phyloP scores from a whole-genome alignment of 2,329 filamentous ascomycete species.

The Orbilia javanica region DNA sequence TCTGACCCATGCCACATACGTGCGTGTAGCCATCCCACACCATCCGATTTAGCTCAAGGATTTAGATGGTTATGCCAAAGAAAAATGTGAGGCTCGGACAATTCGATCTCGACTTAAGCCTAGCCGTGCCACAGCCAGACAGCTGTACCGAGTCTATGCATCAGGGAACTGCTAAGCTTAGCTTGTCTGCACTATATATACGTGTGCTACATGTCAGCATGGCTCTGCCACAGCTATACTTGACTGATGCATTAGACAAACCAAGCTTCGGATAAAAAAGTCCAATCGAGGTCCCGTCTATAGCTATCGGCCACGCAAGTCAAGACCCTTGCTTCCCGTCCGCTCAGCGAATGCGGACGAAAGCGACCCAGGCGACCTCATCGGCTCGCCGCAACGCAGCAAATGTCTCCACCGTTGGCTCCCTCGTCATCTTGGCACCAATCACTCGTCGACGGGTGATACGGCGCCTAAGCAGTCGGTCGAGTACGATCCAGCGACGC shows the following conservation, averaged over 20 bases:
- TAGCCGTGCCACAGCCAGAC: not conserved
- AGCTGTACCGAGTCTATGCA: not conserved
- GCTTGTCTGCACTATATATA: not conserved
- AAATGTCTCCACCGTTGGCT: constrained; percentile 2
- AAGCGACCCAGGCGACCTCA: constrained; percentile 13
- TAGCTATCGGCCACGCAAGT: not conserved
- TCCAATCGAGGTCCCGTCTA: not conserved
- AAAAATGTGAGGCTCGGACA: not conserved
- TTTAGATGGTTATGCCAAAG: not conserved
- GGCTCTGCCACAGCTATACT: constrained; percentile 1
- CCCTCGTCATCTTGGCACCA: constrained; percentile 22
- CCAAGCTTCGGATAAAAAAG: not conserved
- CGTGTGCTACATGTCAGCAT: not conserved
- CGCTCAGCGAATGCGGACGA: not conserved
- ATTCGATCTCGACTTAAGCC: not conserved
- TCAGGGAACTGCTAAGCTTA: not conserved
- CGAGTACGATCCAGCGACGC: constrained; percentile 17
- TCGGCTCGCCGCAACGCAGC: constrained; percentile 24
- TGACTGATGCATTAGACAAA: not conserved
- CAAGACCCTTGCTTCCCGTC: not conserved
- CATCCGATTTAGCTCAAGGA: not conserved
- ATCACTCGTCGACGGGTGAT: constrained; percentile 14
- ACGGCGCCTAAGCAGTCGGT: constrained; percentile 17
- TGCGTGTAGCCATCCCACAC: too few species aligned
- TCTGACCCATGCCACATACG: too few species aligned